A percentile compares a stretch with the other conserved stretches of the same genome.
Evolutionary conservation across 176 grass and related monocot species (phyloP).

Genomic region (Poa annua): DNA sequence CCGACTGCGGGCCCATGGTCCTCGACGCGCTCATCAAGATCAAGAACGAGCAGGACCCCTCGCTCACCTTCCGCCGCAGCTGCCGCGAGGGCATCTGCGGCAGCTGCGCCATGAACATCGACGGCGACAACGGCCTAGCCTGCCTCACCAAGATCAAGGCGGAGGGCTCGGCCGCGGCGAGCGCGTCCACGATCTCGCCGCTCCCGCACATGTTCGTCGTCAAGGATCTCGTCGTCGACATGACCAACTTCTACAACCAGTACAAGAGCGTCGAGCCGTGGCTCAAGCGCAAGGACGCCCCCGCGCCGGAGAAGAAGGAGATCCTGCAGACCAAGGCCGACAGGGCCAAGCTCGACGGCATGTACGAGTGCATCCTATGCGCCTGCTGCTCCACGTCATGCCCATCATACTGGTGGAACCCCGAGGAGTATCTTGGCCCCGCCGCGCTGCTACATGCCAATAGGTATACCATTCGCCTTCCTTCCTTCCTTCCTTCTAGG

Average conservation of each 20-base stretch:
- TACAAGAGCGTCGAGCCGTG: conserved; percentile 92
- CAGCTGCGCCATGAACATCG: conserved; percentile 95
- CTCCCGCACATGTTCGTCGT: conserved; percentile 97
- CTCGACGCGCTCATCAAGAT: conserved; percentile 89
- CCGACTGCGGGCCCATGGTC: conserved; percentile 88
- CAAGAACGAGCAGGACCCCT: conserved; percentile 95
- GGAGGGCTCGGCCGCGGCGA: conserved; percentile 5
- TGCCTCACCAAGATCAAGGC: conserved; percentile 93
- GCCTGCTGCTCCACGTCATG: conserved; percentile 90
- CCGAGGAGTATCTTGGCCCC: conserved; percentile 82
- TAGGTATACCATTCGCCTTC: conserved; percentile 38
- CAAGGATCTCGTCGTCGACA: conserved; percentile 97
- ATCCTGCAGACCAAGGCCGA: conserved; percentile 73
- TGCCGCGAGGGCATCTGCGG: conserved; percentile 99
- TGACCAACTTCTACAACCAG: conserved; percentile 98
- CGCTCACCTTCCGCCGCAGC: conserved; percentile 93
- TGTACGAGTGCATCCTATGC: conserved; percentile 97
- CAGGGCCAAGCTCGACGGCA: conserved; percentile 87
- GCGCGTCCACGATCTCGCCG: conserved; percentile 69
- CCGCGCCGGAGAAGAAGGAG: conserved; percentile 58
- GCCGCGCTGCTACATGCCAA: conserved; percentile 84
- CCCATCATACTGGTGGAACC: conserved; percentile 98
- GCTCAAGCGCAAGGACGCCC: conserved; percentile 86
- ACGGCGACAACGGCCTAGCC: conserved; percentile 94
- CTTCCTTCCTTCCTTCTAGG: not conserved